Evolutionary conservation across 2,329 filamentous ascomycete species (phyloP), one percentile per base, ranked within the genome.

Genomic region (Calonectria naviculata): DNA sequence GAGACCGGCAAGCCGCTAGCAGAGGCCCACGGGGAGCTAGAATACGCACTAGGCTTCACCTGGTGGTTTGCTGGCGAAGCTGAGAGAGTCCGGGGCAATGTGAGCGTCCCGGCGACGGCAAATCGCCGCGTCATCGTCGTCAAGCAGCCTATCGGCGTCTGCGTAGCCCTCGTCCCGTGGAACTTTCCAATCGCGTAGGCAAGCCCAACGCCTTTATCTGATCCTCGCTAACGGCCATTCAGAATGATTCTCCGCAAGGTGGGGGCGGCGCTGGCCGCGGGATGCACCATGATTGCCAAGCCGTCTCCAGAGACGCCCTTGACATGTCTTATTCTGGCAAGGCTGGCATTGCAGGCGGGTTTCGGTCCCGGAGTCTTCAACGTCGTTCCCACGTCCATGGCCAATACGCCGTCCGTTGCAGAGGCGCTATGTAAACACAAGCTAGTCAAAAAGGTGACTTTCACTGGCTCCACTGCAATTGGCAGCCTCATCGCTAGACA

Each of bases 201-300:
- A 81, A 81, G 26, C 78, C 83, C 13, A 17, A 38, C 8, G 15
- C 3, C 9, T 24, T n/a, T n/a, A n/a, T n/a, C n/a, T n/a, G n/a
- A n/a, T n/a, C n/a, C n/a, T n/a, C n/a, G n/a, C n/a, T n/a, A n/a
- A n/a, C n/a, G n/a, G n/a, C n/a, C n/a, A n/a, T n/a, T n/a, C 9
- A 81, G 81, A 0, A 83, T 90, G 91, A 92, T 93, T 81, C 93
- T 92, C 73, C 88, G 86, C 28, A 87, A 88, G 71, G 81, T 84
- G 6, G 83, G 81, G 0, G 84, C 90, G 0, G 90, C 90, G 1
- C 84, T 95, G 29, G 93, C 93, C 28, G 93, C 93, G 13, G 93
- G 93, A 24, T 94, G 93, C 81, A 94, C 92, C 2, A 93, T 95
- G 90, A 86, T 95, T 17, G 86, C 90, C 26, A 94, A 94, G 83